A percentile compares a stretch with the other conserved stretches of the same genome.
Conservation (phyloP, 352 stramenopile genomes). For the Globisporangium takayamanum region DNA sequence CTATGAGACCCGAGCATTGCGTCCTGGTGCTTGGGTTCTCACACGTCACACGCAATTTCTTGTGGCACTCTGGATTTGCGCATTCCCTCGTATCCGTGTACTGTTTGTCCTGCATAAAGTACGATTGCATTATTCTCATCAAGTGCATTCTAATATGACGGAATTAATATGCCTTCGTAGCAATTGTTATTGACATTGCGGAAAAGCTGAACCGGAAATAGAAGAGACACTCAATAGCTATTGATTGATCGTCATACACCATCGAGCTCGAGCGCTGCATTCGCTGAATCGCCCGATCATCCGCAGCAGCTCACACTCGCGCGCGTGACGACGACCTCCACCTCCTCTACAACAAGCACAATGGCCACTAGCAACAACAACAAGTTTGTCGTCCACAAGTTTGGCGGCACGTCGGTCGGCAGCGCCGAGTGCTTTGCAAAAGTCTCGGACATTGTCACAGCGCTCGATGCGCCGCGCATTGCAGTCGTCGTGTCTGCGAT, state of each 20-base stretch:
- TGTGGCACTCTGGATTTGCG: not conserved
- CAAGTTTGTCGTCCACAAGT: conserved; percentile 95
- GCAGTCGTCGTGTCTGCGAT: conserved; percentile 93
- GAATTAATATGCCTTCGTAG: too few species aligned
- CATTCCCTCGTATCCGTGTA: not conserved
- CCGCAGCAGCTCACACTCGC: not conserved
- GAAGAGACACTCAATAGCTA: not conserved
- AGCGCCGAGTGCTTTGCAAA: conserved; percentile 89
- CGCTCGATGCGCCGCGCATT: conserved; percentile 37
- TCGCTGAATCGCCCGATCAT: not conserved
- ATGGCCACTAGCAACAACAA: conserved; percentile 5
- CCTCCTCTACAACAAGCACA: not conserved
- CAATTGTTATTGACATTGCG: too few species aligned
- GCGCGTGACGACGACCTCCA: not conserved
- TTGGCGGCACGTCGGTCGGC: conserved; percentile 94
- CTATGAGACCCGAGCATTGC: conserved; percentile 16
- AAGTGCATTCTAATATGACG: too few species aligned
- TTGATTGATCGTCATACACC: not conserved
- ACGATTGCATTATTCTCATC: not conserved
- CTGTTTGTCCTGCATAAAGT: too few species aligned
- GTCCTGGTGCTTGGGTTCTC: too few species aligned
- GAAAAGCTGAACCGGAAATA: not conserved
- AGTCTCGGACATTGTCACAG: conserved; percentile 64
- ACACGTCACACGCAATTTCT: not conserved
- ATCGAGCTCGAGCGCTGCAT: not conserved